Percentiles rank a stretch among this genome's conserved stretches.
Evolutionary conservation across 768 basidiomycete genomes (phyloP).

Genomic region (Kondoa malvinella): DNA sequence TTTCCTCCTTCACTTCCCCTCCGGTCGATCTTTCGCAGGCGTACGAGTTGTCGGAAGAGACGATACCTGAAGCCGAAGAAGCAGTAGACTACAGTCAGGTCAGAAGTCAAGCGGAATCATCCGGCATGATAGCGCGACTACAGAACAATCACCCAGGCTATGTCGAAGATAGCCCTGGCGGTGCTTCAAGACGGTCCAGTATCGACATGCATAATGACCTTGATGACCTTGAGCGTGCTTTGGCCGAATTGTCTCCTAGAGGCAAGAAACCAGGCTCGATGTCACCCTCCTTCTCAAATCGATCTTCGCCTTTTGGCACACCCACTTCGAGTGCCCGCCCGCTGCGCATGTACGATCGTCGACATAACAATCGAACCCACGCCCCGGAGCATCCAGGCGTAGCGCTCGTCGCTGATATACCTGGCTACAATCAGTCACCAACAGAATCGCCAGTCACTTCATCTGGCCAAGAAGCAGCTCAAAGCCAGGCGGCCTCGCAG

Average conservation of each 20-base stretch:
- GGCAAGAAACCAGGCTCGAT: slow-evolving; percentile 8
- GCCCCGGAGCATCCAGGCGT: not conserved
- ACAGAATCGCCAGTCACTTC: not conserved
- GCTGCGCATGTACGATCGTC: not conserved
- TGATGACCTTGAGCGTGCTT: slow-evolving; percentile 27
- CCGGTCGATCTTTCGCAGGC: not conserved
- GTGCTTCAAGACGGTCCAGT: slow-evolving; percentile 15
- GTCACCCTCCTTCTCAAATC: not conserved
- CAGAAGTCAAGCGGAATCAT: not conserved
- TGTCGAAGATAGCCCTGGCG: not conserved
- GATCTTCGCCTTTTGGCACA: not conserved
- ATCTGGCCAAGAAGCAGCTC: no score
- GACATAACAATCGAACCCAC: not conserved
- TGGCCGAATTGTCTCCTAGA: slow-evolving; percentile 25
- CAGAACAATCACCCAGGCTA: not conserved
- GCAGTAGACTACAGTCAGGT: not conserved
- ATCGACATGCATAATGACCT: slow-evolving; percentile 23
- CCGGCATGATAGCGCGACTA: not conserved
- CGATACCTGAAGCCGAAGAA: not conserved
- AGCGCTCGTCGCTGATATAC: not conserved
- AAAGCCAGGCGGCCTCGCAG: no score
- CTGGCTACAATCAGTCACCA: not conserved
- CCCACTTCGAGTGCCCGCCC: not conserved
- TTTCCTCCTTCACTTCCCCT: not conserved
- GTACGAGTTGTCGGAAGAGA: not conserved